These are phyloP conservation scores for Phytophthora quininea DNA, from an alignment of 352 stramenopile genomes.

Conservation along the genomic window DNA sequence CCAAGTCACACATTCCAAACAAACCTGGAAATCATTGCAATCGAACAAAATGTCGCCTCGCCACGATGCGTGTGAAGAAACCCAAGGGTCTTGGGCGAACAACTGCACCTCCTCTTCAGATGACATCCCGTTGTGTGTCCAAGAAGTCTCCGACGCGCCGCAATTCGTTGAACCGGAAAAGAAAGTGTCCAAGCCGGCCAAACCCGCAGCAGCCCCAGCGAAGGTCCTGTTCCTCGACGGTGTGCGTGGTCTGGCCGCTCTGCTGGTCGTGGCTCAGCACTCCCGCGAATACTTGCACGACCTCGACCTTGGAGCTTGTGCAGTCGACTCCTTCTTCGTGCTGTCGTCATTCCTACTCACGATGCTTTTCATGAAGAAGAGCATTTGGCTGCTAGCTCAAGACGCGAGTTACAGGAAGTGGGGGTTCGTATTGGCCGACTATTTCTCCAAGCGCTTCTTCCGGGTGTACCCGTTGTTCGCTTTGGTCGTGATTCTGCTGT, in stretches of 20 bases:
- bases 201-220: constrained; percentile 14
- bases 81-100: constrained; percentile 11
- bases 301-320: constrained; percentile 33
- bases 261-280: constrained; percentile 46
- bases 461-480: constrained; percentile 44
- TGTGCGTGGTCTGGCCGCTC: constrained; percentile 47
- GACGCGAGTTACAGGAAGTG: constrained; percentile 28
- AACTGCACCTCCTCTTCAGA: constrained; percentile 4
- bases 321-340: constrained; percentile 49
- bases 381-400: constrained; percentile 28
- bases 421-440: constrained; percentile 32
- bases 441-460: constrained; percentile 48
- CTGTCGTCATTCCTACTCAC: constrained; percentile 53
- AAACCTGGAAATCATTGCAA: background rate
- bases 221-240: constrained; percentile 55
- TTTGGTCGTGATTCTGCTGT: constrained; percentile 25
- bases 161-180: constrained; percentile 12
- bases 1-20: background rate
- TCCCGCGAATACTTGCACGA: constrained; percentile 35
- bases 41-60: constrained; percentile 12
- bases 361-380: constrained; percentile 48
- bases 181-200: constrained; percentile 14
- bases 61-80: constrained; percentile 7
- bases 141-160: constrained; percentile 16
- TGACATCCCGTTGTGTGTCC: constrained; percentile 13